Conservation (phyloP, 2,329 filamentous ascomycete genomes). For the Trichoderma sp. region DNA sequence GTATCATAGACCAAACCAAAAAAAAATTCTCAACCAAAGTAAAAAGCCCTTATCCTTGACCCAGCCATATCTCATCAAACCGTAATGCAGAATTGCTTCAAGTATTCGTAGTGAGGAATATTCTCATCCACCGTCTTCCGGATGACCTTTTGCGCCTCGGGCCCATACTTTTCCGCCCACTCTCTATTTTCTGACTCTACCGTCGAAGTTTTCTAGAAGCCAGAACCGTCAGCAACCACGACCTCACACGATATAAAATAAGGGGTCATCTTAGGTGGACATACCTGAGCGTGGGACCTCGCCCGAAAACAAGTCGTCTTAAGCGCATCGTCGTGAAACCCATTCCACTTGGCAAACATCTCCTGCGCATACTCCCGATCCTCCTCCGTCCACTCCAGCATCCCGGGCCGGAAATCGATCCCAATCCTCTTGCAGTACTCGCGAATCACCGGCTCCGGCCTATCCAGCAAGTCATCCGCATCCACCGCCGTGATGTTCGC, state of each 20-base stretch:
- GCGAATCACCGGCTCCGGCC: conserved; percentile 73
- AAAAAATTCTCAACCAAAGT: neutral
- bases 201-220: conserved; percentile 59
- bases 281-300: conserved; percentile 63
- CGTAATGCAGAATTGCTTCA: conserved; percentile 75
- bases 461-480: conserved; percentile 89
- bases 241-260: neutral
- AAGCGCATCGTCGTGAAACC: conserved; percentile 95
- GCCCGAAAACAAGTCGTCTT: conserved; percentile 75
- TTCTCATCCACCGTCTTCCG: conserved; percentile 71
- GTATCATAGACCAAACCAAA: conserved; percentile 22
- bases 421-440: conserved; percentile 82
- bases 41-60: neutral
- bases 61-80: conserved; percentile 42
- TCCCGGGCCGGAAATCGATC: conserved; percentile 71
- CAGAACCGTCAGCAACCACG: neutral
- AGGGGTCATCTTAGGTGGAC: conserved; percentile 31
- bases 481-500: conserved; percentile 82
- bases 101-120: conserved; percentile 74
- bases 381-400: conserved; percentile 83
- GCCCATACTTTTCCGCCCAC: conserved; percentile 75
- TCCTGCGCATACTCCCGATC: conserved; percentile 72
- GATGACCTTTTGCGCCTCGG: conserved; percentile 70
- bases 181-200: conserved; percentile 68
- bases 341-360: conserved; percentile 94